Evolutionary conservation across 1,284 basidiomycete species (phyloP), one percentile per base, ranked within the genome.

Genomic region (Leccinum discolor): DNA sequence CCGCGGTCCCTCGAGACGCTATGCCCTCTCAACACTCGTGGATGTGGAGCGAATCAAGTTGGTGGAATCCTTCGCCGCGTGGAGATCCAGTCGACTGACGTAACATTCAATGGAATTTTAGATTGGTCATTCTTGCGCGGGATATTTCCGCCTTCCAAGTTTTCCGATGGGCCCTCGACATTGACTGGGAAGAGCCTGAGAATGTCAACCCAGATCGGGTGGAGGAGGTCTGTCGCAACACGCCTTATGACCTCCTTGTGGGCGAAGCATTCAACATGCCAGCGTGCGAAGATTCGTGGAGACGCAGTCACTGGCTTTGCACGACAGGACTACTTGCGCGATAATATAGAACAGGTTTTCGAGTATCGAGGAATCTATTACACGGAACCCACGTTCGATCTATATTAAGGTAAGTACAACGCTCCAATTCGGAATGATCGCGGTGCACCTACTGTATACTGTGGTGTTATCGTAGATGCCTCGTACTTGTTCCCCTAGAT

Each of bases 161-260:
- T 50, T 50, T 12, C 11, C 18, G 11, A 50, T 11, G 21, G 21
- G 26, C 12, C 18, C 18, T 50, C 47, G 44, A 18, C 44, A 18
- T 47, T 11, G 44, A 18, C 10, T 47, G 44, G 44, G 79, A 59
- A 50, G 73, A 35, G 10, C 32, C 32, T 35, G 32, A 69, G 63
- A n/a, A 76, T 40, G 14, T 70, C 80, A 32, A 70, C 14, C 32
- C 64, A 4, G 59, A 64, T 40, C 2, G 12, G 11, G 18, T 72
- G 61, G 32, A 4, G 32, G 32, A 60, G 32, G 44, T 72, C 21
- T 68, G 62, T 7, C 65, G 38, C 8, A 23, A 12, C 21, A 61
- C 42, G 6, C 63, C 66, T 23, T 72, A 72, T 56, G 14, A 56
- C 3, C 56, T 63, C 11, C 50, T 70, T n/a, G 47, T 72, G 14